phyloP scores from a whole-genome alignment of 371 early-diverging fungal species.

The Mucor lusitanicus region DNA sequence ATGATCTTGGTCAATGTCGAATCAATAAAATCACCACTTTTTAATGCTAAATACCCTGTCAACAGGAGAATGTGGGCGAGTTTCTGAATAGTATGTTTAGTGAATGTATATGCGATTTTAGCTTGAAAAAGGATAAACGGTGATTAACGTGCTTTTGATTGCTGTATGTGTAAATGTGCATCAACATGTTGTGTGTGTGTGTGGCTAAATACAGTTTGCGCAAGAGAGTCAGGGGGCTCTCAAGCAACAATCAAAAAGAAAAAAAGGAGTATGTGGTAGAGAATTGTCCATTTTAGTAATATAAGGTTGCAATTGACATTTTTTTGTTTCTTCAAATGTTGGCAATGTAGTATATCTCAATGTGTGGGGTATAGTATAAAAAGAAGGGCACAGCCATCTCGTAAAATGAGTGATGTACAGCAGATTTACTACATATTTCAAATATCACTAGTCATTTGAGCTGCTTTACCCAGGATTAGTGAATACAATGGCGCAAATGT shows the following conservation, averaged over 20 bases:
- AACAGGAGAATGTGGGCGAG: background rate
- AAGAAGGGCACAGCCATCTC: background rate
- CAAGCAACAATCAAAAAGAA: background rate
- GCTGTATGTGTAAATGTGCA: background rate
- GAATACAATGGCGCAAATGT: background rate
- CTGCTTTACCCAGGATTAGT: background rate
- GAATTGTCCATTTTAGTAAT: background rate
- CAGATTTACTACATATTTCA: background rate
- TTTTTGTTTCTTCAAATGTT: background rate
- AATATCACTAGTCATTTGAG: background rate
- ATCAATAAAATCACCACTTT: background rate
- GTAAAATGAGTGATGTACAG: background rate
- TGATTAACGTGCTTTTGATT: background rate
- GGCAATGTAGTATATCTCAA: too few species aligned
- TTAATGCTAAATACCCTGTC: too few species aligned
- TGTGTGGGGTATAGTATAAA: background rate
- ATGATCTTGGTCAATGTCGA: background rate
- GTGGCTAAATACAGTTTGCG: background rate
- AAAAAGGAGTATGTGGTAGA: too few species aligned
- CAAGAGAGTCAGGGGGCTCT: background rate
- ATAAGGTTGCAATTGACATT: constrained; percentile 3
- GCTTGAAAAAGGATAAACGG: background rate
- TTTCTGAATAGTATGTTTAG: background rate
- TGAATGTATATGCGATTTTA: background rate
- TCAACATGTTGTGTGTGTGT: background rate